A percentile compares a stretch with the other conserved stretches of the same genome.
Evolutionary conservation across 2,329 filamentous ascomycete genomes (phyloP).

Genomic region (Proliferodiscus dingleyae): DNA sequence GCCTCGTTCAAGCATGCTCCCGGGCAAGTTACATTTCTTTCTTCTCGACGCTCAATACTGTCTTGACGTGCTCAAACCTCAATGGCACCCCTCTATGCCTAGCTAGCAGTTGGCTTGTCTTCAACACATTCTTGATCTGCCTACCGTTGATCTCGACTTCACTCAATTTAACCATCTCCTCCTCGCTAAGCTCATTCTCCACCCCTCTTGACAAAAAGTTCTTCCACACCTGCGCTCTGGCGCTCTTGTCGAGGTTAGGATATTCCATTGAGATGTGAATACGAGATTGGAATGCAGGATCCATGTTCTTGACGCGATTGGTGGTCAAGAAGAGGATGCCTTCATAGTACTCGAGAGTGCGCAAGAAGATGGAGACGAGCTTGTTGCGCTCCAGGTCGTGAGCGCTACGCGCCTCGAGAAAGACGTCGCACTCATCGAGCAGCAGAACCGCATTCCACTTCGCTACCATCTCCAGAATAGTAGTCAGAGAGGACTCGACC

Average conservation of each 20-base stretch:
- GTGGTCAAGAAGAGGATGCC: constrained; percentile 38
- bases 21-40: too few species aligned
- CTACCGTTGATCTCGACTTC: constrained; percentile 30
- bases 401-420: constrained; percentile 30
- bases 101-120: constrained; percentile 28
- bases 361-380: constrained; percentile 35
- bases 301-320: constrained; percentile 31
- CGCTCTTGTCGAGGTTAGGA: constrained; percentile 11
- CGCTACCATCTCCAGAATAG: constrained; percentile 68
- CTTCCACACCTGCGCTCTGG: constrained; percentile 21
- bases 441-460: constrained; percentile 51
- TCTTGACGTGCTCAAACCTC: constrained; percentile 23
- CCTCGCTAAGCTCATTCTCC: constrained; percentile 17
- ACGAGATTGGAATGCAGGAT: constrained; percentile 32
- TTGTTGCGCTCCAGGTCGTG: constrained; percentile 37
- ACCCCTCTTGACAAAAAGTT: constrained; percentile 16
- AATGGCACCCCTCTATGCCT: constrained; percentile 22
- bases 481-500: constrained; percentile 36
- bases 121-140: constrained; percentile 34
- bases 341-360: constrained; percentile 35
- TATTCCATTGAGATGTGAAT: constrained; percentile 31
- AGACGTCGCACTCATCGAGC: constrained; percentile 36
- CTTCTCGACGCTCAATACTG: background rate
- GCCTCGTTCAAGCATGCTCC: too few species aligned
- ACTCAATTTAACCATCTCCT: constrained; percentile 16